Conservation (phyloP, 371 early-diverging fungal species). For the Mortierella sp. region DNA sequence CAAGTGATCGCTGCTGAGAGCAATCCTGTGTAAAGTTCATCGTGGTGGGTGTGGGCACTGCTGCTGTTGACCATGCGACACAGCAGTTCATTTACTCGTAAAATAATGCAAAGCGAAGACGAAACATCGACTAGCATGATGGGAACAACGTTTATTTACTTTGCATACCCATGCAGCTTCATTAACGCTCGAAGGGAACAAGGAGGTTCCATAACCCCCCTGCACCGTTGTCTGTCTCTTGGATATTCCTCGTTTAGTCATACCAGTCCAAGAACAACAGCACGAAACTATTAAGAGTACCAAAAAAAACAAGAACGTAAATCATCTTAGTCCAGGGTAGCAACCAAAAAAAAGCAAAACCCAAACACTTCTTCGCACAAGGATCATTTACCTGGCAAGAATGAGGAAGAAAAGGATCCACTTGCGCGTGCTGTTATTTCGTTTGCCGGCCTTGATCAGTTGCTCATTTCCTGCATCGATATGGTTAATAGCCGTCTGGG, state of each 20-base stretch:
- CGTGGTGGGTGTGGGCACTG: no score
- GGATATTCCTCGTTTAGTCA: constrained; percentile 55
- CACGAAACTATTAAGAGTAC: constrained; percentile 63
- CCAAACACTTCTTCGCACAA: no score
- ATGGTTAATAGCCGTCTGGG: constrained; percentile 71
- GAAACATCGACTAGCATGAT: no score
- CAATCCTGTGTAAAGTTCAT: no score
- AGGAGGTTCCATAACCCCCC: background rate
- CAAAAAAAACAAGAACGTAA: background rate
- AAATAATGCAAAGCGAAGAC: no score
- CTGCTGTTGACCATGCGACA: no score
- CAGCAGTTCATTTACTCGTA: no score
- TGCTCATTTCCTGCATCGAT: constrained; percentile 76
- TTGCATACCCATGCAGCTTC: background rate
- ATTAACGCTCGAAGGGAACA: background rate
- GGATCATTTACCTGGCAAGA: constrained; percentile 58
- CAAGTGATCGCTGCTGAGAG: no score
- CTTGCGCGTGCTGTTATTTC: constrained; percentile 75
- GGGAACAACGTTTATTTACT: no score
- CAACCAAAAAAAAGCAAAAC: background rate
- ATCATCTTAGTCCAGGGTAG: background rate
- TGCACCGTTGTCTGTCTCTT: background rate
- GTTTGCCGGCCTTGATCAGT: constrained; percentile 70
- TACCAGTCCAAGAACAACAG: constrained; percentile 84
- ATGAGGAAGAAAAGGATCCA: constrained; percentile 79